phyloP scores from a whole-genome alignment of 768 basidiomycete genomes.

The Amanita subjunquillea region DNA sequence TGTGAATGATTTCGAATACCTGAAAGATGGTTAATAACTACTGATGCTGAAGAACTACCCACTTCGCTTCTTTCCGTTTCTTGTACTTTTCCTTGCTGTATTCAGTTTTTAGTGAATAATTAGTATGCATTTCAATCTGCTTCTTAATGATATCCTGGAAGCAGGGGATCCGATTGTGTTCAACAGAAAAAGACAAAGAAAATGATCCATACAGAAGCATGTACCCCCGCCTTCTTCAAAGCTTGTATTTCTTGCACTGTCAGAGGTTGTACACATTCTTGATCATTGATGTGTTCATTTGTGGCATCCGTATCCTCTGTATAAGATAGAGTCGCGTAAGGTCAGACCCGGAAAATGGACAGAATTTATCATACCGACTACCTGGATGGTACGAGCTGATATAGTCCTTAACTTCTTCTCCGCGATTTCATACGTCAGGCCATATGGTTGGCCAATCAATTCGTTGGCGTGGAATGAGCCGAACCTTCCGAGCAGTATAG shows the following conservation, averaged over 20 bases:
- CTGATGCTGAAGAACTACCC: conserved; percentile 14
- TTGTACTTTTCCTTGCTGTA: conserved; percentile 98
- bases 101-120: conserved; percentile 91
- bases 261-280: conserved; percentile 73
- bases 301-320: conserved; percentile 95
- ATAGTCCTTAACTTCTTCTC: conserved; percentile 58
- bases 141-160: conserved; percentile 85
- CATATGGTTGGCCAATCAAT: conserved; percentile 76
- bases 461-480: conserved; percentile 75
- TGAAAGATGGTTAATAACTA: conserved; percentile 17
- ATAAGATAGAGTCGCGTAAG: conserved; percentile 4
- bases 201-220: conserved; percentile 47
- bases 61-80: conserved; percentile 97
- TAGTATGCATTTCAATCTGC: conserved; percentile 89
- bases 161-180: conserved; percentile 9
- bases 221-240: conserved; percentile 73
- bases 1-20: conserved; percentile 81
- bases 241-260: conserved; percentile 76
- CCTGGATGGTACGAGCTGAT: conserved; percentile 56
- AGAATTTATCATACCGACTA: conserved; percentile 54
- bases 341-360: background rate
- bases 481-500: conserved; percentile 70
- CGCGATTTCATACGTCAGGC: conserved; percentile 79
- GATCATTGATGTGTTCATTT: conserved; percentile 91
- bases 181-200: conserved; percentile 3